Percentiles rank a stretch among this genome's conserved stretches.
Evolutionary conservation across 2,329 filamentous ascomycete species (phyloP).

Genomic region (Hirsutella thompsonii): DNA sequence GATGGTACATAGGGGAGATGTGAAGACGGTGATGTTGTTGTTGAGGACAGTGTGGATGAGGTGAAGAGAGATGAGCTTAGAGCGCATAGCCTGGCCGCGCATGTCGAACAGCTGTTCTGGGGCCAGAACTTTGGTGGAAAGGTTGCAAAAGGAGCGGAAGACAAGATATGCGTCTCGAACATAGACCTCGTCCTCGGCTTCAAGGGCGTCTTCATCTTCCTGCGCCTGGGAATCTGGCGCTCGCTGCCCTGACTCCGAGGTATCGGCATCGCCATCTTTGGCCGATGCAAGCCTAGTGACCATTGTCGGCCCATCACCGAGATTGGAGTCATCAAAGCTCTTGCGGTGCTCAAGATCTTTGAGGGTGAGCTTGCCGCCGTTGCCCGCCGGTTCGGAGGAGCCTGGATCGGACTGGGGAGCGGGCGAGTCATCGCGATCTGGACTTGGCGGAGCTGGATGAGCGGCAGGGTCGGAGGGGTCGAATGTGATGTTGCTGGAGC

Average conservation of each 20-base stretch:
- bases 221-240: slow-evolving; percentile 39
- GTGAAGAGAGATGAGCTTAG: slow-evolving; percentile 88
- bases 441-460: slow-evolving; percentile 22
- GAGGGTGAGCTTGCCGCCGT: slow-evolving; percentile 45
- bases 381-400: slow-evolving; percentile 17
- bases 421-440: slow-evolving; percentile 21
- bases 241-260: slow-evolving; percentile 39
- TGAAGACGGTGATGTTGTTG: slow-evolving; percentile 85
- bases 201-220: slow-evolving; percentile 46
- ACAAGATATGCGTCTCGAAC: slow-evolving; percentile 95
- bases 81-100: slow-evolving; percentile 91
- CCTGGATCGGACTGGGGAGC: slow-evolving; percentile 17
- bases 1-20: slow-evolving; percentile 83
- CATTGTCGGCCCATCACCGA: slow-evolving; percentile 56
- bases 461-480: slow-evolving; percentile 29
- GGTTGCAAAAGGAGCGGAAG: slow-evolving; percentile 93
- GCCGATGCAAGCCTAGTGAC: slow-evolving; percentile 46
- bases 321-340: slow-evolving; percentile 54
- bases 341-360: slow-evolving; percentile 56
- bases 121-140: slow-evolving; percentile 83
- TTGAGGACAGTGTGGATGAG: slow-evolving; percentile 91
- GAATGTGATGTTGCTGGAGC: slow-evolving; percentile 38
- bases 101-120: slow-evolving; percentile 88
- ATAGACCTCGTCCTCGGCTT: slow-evolving; percentile 84
- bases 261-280: slow-evolving; percentile 22